Percentiles rank a stretch among this genome's conserved stretches.
These are phyloP conservation scores for Pseudocohnilembus persalinus DNA, from an alignment of 169 alveolate genomes.

Conservation along the genomic window DNA sequence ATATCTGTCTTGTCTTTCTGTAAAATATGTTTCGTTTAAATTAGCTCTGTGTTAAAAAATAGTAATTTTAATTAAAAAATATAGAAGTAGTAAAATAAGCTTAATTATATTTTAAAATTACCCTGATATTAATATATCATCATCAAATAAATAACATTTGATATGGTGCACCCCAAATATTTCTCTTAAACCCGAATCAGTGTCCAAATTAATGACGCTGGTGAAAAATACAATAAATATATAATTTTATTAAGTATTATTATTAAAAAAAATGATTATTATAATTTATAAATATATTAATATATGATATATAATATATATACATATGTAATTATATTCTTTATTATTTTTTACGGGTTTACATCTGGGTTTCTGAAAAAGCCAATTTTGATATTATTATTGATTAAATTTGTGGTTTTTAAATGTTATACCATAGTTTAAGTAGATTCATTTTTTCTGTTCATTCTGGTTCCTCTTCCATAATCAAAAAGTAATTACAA, in stretches of 20 bases:
- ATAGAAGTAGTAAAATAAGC: not conserved
- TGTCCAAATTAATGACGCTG: conserved; percentile 5
- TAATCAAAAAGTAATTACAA: conserved; percentile 56
- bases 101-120: not conserved
- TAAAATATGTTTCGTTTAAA: conserved; percentile 59
- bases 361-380: conserved; percentile 51
- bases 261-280: too few relatives aligned
- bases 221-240: not conserved
- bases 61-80: not conserved
- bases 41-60: conserved; percentile 43
- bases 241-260: not conserved
- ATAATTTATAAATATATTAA: too few relatives aligned
- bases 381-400: conserved; percentile 47
- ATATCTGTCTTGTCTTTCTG: conserved; percentile 66
- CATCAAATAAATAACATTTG: conserved; percentile 71
- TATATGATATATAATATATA: too few relatives aligned
- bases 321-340: too few relatives aligned
- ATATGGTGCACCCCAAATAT: conserved; percentile 73
- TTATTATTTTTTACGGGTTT: not conserved
- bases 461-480: conserved; percentile 58
- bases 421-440: conserved; percentile 25
- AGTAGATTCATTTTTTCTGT: conserved; percentile 27
- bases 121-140: conserved; percentile 73
- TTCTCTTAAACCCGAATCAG: conserved; percentile 50
- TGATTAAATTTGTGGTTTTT: conserved; percentile 31